A percentile compares a stretch with the other conserved stretches of the same genome.
Conservation (phyloP, 2,329 filamentous ascomycete species). For the Lasiodiplodia citricola region DNA sequence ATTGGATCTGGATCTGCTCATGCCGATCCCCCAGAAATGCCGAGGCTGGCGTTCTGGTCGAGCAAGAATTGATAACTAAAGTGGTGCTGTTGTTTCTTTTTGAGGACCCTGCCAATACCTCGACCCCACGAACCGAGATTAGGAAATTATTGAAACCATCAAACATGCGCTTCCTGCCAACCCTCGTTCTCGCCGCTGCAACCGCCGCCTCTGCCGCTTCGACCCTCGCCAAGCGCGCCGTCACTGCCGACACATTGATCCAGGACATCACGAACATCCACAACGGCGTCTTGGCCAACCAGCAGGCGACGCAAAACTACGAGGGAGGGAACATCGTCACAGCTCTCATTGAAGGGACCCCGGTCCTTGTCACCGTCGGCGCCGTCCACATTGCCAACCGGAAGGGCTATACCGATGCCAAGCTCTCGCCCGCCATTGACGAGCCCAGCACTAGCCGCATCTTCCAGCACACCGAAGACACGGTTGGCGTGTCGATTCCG, state of each 20-base stretch:
- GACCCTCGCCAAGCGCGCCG: not conserved
- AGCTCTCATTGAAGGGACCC: conserved; percentile 25
- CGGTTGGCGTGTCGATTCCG: conserved; percentile 31
- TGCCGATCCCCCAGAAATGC: conserved; percentile 4
- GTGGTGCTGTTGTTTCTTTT: not conserved
- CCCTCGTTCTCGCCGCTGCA: not conserved
- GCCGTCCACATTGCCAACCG: conserved; percentile 30
- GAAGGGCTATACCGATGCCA: conserved; percentile 33
- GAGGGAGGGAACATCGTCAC: conserved; percentile 28
- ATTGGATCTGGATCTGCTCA: not conserved
- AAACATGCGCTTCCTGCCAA: not conserved
- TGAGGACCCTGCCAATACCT: not conserved
- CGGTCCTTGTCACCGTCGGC: conserved; percentile 32
- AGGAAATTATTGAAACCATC: not conserved
- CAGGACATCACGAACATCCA: conserved; percentile 32
- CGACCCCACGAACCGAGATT: not conserved
- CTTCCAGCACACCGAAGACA: conserved; percentile 30
- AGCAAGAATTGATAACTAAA: not conserved
- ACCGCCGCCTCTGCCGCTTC: not conserved
- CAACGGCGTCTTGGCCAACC: conserved; percentile 28
- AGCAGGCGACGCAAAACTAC: conserved; percentile 28
- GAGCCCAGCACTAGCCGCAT: conserved; percentile 30
- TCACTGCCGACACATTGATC: conserved; percentile 31
- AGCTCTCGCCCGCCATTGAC: conserved; percentile 29
- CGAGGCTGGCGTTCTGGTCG: not conserved